Evolutionary conservation across 2,329 filamentous ascomycete genomes (phyloP).

Genomic region (Nemania abortiva): DNA sequence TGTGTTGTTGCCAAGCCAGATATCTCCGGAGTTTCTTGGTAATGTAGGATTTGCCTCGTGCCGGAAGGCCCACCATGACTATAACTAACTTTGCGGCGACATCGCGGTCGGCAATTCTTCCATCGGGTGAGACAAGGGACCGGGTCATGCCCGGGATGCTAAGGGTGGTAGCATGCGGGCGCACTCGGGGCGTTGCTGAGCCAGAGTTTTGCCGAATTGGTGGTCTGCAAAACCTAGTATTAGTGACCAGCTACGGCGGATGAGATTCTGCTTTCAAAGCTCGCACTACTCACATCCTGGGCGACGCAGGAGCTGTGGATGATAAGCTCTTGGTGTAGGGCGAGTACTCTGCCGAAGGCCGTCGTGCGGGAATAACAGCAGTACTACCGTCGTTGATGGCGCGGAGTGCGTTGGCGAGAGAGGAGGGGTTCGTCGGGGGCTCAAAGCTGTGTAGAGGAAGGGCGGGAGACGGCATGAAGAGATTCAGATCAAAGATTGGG

Average conservation of each 20-base stretch:
- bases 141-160: slow-evolving; percentile 97
- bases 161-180: slow-evolving; percentile 89
- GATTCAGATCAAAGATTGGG: slow-evolving; percentile 35
- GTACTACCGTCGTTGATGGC: slow-evolving; percentile 57
- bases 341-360: slow-evolving; percentile 61
- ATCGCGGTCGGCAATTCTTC: slow-evolving; percentile 91
- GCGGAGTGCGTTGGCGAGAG: slow-evolving; percentile 58
- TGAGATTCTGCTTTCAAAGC: not conserved
- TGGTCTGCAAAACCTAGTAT: slow-evolving; percentile 61
- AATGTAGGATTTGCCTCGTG: slow-evolving; percentile 97
- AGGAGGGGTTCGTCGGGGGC: slow-evolving; percentile 51
- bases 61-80: slow-evolving; percentile 96
- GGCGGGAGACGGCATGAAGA: slow-evolving; percentile 45
- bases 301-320: slow-evolving; percentile 70
- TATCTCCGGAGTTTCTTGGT: slow-evolving; percentile 98
- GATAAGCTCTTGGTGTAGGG: slow-evolving; percentile 68
- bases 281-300: slow-evolving; percentile 65
- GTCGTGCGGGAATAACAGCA: slow-evolving; percentile 43
- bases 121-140: slow-evolving; percentile 94
- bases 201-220: slow-evolving; percentile 80
- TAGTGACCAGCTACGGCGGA: slow-evolving; percentile 25
- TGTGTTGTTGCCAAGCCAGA: slow-evolving; percentile 96
- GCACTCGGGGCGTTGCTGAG: slow-evolving; percentile 79
- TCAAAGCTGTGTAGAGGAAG: slow-evolving; percentile 48
- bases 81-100: slow-evolving; percentile 97